Conservation (phyloP, 192 early-diverging fungal genomes). For the Umbelopsis ramanniana region DNA sequence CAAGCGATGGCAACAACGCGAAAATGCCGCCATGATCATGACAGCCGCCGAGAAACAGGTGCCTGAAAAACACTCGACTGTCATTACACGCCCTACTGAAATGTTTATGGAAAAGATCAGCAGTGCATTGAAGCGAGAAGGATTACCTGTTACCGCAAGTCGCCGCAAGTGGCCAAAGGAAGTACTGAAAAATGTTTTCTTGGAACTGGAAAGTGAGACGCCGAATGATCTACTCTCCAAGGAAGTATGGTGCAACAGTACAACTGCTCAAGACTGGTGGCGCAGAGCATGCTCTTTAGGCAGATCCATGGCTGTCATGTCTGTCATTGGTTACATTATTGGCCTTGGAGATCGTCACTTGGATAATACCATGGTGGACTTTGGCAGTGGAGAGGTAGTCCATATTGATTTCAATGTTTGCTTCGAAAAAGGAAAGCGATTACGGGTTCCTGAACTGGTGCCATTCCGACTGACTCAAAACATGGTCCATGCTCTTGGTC, state of each 20-base stretch:
- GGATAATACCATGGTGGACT: constrained; percentile 91
- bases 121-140: constrained; percentile 57
- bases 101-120: constrained; percentile 83
- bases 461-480: constrained; percentile 93
- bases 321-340: constrained; percentile 87
- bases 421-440: constrained; percentile 90
- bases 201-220: constrained; percentile 66
- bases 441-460: constrained; percentile 88
- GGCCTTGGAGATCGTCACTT: constrained; percentile 93
- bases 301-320: constrained; percentile 82
- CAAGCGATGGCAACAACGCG: constrained; percentile 76
- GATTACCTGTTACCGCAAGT: constrained; percentile 54
- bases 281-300: constrained; percentile 71
- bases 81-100: constrained; percentile 56
- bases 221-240: constrained; percentile 67
- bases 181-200: constrained; percentile 59
- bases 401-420: constrained; percentile 98
- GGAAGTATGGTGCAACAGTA: constrained; percentile 67
- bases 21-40: constrained; percentile 61
- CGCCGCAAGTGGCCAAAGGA: constrained; percentile 72
- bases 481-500: constrained; percentile 87
- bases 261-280: constrained; percentile 77
- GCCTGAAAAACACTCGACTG: constrained; percentile 35
- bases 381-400: constrained; percentile 79
- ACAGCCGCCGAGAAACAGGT: constrained; percentile 31